Evolutionary conservation across 768 basidiomycete genomes (phyloP), one percentile per base, ranked within the genome.

Genomic region (Rhodotorula paludigena): DNA sequence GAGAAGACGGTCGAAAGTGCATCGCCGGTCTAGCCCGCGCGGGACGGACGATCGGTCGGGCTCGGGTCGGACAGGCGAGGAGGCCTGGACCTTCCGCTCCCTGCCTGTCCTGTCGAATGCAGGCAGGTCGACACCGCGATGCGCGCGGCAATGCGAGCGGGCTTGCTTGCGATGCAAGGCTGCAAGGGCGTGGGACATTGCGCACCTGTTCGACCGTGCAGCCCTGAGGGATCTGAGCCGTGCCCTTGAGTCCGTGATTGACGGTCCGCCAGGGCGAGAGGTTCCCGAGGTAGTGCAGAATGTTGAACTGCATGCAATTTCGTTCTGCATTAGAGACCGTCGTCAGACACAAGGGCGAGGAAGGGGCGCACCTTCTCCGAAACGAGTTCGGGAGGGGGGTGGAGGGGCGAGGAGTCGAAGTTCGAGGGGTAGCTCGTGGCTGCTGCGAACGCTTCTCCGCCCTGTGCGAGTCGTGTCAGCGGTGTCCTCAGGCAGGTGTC

Each of bases 251-350:
- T 3, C 71, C 71, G 35, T 68, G 66, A 33, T 58, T 59, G 39
- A 72, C 71, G 0, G 60, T 65, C 11, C 58, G 51, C 71, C 71
- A 72, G 2, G 71, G 71, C 14, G 60, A 33, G n/a, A 72, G 36
- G 56, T 72, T 72, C 1, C 66, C 71, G 25, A 68, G 57, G 32
- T 68, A 39, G 48, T 68, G 55, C 20, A 72, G 52, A 30, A 72
- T 38, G 58, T 68, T 66, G 64, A 66, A 68, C 51, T 68, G 53
- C 21, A 14, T 5, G 33, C 6, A 39, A 7, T 9, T 55, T n/a
- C n/a, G n/a, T n/a, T n/a, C n/a, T n/a, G n/a, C n/a, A n/a, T n/a
- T n/a, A n/a, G n/a, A n/a, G n/a, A n/a, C n/a, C n/a, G n/a, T n/a
- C n/a, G n/a, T n/a, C n/a, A n/a, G n/a, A n/a, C 44, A 25, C 10